phyloP scores from a whole-genome alignment of 2,329 filamentous ascomycete genomes.

The Colletotrichum filicis region DNA sequence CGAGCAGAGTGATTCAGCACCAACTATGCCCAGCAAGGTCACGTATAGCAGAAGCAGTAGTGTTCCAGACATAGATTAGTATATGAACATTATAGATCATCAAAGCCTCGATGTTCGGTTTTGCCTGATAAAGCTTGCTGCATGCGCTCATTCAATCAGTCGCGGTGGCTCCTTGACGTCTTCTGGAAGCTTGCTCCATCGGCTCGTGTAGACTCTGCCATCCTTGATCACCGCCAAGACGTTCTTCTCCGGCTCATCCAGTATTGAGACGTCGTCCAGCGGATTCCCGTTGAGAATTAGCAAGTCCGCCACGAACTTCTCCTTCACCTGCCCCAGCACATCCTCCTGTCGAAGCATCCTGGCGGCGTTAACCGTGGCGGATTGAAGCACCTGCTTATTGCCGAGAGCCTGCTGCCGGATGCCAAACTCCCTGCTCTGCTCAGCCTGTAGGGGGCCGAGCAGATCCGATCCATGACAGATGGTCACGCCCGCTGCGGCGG shows the following conservation, averaged over 20 bases:
- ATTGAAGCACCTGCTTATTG: conserved; percentile 40
- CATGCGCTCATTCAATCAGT: conserved; percentile 17
- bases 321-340: conserved; percentile 60
- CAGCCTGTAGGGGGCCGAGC: conserved; percentile 43
- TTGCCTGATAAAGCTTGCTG: too few relatives aligned
- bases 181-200: conserved; percentile 39
- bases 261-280: conserved; percentile 62
- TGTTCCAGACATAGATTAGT: background rate
- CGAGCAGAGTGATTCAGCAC: background rate
- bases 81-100: background rate
- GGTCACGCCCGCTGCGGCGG: conserved; percentile 61
- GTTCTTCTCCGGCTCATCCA: conserved; percentile 59
- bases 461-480: conserved; percentile 64
- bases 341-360: conserved; percentile 57
- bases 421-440: conserved; percentile 47
- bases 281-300: conserved; percentile 64
- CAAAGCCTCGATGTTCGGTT: background rate
- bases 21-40: background rate
- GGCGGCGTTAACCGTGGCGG: conserved; percentile 59
- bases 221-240: conserved; percentile 65
- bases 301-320: conserved; percentile 63
- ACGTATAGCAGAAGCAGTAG: background rate
- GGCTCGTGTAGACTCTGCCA: conserved; percentile 53
- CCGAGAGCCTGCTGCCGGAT: conserved; percentile 41
- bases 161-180: conserved; percentile 32